These are phyloP conservation scores for Pterula multifida DNA, from an alignment of 1,284 basidiomycete species.

Conservation along the genomic window DNA sequence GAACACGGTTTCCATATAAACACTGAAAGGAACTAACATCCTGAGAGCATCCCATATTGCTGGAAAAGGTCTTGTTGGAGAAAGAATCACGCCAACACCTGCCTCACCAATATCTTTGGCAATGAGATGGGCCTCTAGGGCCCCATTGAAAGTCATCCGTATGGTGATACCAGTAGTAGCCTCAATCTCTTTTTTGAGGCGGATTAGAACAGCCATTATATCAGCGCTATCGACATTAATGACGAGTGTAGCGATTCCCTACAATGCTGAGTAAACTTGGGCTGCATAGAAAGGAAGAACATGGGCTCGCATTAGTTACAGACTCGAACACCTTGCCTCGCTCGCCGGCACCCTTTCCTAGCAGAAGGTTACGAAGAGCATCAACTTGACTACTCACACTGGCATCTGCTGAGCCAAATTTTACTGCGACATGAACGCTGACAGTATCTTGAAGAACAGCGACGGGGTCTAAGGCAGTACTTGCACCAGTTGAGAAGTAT, in stretches of 20 bases:
- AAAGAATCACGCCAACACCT: constrained; percentile 42
- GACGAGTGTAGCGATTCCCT: constrained; percentile 36
- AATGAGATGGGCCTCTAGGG: constrained; percentile 42
- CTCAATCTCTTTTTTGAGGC: constrained; percentile 43
- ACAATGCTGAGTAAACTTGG: neutral
- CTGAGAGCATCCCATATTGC: constrained; percentile 35
- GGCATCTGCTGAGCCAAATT: constrained; percentile 17
- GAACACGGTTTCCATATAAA: constrained; percentile 30
- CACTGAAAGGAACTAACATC: constrained; percentile 15
- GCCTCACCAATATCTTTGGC: constrained; percentile 41
- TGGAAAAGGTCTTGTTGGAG: constrained; percentile 36
- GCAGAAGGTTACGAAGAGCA: constrained; percentile 50
- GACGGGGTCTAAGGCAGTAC: constrained; percentile 48
- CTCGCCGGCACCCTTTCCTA: constrained; percentile 32
- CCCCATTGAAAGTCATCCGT: constrained; percentile 35
- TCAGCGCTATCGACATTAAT: constrained; percentile 52
- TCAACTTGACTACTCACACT: constrained; percentile 58
- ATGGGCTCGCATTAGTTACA: constrained; percentile 38
- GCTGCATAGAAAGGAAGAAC: constrained; percentile 32
- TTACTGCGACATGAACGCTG: constrained; percentile 36
- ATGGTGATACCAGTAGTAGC: constrained; percentile 19
- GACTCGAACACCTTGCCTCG: constrained; percentile 1
- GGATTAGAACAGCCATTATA: constrained; percentile 42
- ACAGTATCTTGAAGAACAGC: constrained; percentile 55
- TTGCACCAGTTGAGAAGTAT: constrained; percentile 51